Evolutionary conservation across 2,329 filamentous ascomycete species (phyloP).

Genomic region (Alternaria ethzedia): DNA sequence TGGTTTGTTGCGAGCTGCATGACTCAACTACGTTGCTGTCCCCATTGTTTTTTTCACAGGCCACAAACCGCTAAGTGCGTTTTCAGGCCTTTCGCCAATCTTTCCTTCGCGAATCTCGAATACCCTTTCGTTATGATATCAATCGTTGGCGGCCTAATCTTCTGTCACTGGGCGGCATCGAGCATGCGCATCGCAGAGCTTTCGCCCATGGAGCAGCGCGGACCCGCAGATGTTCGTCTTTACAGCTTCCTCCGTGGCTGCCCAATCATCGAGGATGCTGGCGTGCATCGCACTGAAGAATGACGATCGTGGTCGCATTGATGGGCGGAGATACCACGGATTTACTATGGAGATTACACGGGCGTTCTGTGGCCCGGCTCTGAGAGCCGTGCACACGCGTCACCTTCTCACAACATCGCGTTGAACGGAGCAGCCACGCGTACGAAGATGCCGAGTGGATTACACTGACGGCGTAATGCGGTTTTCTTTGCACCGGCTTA

Average conservation of each 20-base stretch:
- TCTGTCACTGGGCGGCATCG: neutral
- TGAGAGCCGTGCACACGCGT: neutral
- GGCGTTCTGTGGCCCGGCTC: neutral
- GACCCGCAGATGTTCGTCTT: neutral
- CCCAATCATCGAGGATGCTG: neutral
- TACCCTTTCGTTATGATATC: neutral
- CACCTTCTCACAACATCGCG: neutral
- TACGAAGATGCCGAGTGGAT: neutral
- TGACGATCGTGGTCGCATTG: neutral
- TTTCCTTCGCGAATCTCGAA: neutral
- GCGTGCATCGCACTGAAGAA: neutral
- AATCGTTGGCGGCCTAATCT: neutral
- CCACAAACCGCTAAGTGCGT: neutral
- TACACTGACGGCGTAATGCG: neutral
- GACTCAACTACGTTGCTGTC: slow-evolving; percentile 18
- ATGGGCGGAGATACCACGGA: neutral
- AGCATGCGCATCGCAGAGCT: neutral
- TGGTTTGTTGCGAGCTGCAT: slow-evolving; percentile 15
- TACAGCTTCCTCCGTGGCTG: neutral
- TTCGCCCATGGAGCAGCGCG: neutral
- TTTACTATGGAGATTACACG: neutral
- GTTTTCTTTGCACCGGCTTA: neutral
- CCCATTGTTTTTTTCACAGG: neutral
- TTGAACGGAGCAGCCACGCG: neutral
- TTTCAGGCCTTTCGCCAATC: neutral